Conservation (phyloP, 2,329 filamentous ascomycete genomes). For the Ophiostoma himal-ulmi region DNA sequence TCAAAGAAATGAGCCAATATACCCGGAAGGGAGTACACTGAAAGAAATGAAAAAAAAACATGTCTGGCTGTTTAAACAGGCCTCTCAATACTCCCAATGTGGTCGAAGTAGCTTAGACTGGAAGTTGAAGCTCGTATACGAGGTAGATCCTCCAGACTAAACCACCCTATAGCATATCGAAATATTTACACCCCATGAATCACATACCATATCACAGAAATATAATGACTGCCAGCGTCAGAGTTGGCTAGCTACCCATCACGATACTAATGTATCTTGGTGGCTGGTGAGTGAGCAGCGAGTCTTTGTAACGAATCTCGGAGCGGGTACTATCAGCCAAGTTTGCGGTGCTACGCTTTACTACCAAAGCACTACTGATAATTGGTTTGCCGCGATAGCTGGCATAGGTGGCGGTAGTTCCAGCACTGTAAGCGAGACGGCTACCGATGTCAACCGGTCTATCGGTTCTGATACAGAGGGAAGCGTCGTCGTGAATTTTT, state of each 20-base stretch:
- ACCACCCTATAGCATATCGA: too few species aligned
- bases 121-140: too few species aligned
- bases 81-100: not conserved
- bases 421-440: not conserved
- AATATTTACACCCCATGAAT: too few species aligned
- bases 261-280: too few species aligned
- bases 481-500: not conserved
- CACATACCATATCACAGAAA: too few species aligned
- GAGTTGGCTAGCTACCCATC: too few species aligned
- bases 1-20: not conserved
- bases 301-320: too few species aligned
- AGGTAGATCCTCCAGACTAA: too few species aligned
- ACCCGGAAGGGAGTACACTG: not conserved
- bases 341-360: not conserved
- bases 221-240: too few species aligned
- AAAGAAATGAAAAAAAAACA: not conserved
- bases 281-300: too few species aligned
- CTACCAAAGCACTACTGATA: accelerated
- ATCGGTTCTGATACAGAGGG: not conserved
- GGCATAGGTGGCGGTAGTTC: not conserved
- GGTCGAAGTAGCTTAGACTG: not conserved
- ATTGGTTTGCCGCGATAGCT: not conserved
- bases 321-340: too few species aligned
- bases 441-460: not conserved
- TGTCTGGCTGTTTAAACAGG: not conserved